Evolutionary conservation across 2,329 filamentous ascomycete genomes (phyloP), one percentile per base, ranked within the genome.

Genomic region (Nothopassalora personata): DNA sequence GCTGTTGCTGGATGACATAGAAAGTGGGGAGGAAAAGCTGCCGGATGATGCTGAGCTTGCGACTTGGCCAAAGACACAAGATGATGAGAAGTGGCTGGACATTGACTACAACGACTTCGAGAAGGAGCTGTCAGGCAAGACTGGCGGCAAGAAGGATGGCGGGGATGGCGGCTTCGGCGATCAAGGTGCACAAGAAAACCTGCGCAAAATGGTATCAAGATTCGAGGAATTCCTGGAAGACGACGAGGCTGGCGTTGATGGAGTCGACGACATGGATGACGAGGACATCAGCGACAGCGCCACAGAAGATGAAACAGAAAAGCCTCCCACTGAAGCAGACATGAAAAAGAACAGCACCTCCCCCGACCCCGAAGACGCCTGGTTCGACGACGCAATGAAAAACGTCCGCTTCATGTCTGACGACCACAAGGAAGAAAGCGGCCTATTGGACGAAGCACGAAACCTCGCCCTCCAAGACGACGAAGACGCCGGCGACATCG

Each of bases 151-250:
- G 3, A 57, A 53, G 2, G 52, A 60, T 28, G 60, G 61, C 3
- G 61, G 64, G 1, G 59, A 57, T 4, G 47, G 55, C 4, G 75
- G 73, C 0, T 80, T 90, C 69, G 88, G 87, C 1, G 86, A 91
- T 70, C 77, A 82, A 4, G 79, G 79, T 27, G 83, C 86, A 0
- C 86, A 92, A 68, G 85, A 86, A 4, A 88, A 96, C 70, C 78
- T 99, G 23, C 86, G 88, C 56, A 93, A 93, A 70, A 96, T 97
- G 72, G 94, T 99, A 0, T 88, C 89, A 50, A 85, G 91, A n/a
- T 97, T 99, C 69, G 91, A 97, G 70, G 81, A 88, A 11, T 97
- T 99, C 67, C 75, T 99, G 49, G 90, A 95, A 57, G 90, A 97
- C 67, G 89, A 95, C 10, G 83, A 82, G 49, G 91, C 91, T 0